Conservation (phyloP, 306 rosid genomes). For the Mucuna pruriens region DNA sequence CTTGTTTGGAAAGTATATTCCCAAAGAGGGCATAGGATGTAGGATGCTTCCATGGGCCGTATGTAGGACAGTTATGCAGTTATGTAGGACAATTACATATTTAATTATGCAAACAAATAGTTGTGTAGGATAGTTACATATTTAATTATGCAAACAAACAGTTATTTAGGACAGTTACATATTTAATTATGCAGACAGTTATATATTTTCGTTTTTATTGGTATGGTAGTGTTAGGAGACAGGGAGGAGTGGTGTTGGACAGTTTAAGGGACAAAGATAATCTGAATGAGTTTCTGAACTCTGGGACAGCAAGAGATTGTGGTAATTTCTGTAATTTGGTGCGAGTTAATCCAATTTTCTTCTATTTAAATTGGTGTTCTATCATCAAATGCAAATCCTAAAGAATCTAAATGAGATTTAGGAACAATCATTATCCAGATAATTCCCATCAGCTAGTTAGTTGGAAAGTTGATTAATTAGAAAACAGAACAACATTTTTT, state of each 20-base stretch:
- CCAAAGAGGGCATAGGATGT: too few relatives aligned
- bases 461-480: not conserved
- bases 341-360: not conserved
- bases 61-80: not conserved
- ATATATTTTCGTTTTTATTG: not conserved
- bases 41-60: too few relatives aligned
- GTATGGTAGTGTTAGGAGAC: not conserved
- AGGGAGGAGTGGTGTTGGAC: not conserved
- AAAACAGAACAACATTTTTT: not conserved
- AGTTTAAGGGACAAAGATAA: not conserved
- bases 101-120: not conserved
- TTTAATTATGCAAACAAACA: not conserved
- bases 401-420: constrained; percentile 11
- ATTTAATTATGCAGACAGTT: not conserved
- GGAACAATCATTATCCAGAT: not conserved
- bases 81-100: not conserved
- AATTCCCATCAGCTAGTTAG: constrained; percentile 14
- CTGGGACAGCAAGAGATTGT: not conserved
- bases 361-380: not conserved
- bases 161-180: not conserved
- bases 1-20: not conserved
- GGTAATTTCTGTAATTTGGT: not conserved
- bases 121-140: not conserved
- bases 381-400: constrained; percentile 27
- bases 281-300: not conserved